A percentile compares a stretch with the other conserved stretches of the same genome.
Conservation (phyloP, 305 asterid genomes). For the Solanum hybrid region DNA sequence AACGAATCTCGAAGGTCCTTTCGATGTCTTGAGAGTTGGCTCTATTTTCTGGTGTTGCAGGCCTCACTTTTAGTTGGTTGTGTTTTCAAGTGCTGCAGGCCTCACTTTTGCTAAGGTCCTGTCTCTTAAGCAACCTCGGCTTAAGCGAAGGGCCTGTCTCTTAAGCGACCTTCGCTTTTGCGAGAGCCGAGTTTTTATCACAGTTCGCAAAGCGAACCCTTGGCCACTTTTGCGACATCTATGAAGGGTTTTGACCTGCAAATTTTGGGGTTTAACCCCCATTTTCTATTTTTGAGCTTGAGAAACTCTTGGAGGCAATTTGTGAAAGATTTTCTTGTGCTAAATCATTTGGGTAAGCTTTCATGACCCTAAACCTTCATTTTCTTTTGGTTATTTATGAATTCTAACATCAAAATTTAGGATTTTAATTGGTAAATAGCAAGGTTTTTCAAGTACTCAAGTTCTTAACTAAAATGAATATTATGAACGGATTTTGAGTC, state of each 20-base stretch:
- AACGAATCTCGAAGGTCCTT: neutral
- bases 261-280: neutral
- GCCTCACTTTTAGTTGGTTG: neutral
- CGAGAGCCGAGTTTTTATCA: neutral
- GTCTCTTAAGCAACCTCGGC: neutral
- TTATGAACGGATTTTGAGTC: neutral
- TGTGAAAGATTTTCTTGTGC: neutral
- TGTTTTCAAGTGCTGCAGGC: neutral
- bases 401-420: neutral
- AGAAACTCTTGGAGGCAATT: neutral
- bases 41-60: neutral
- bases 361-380: neutral
- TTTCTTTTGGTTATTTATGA: neutral
- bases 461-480: neutral
- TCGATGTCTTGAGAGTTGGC: neutral
- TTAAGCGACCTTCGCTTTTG: neutral
- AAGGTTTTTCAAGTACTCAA: neutral
- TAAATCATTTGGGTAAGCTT: neutral
- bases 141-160: no score
- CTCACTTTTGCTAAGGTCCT: neutral
- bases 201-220: neutral
- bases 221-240: neutral
- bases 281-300: neutral
- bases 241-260: neutral
- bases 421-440: neutral